Evolutionary conservation across 1,284 basidiomycete genomes (phyloP).

Genomic region (Tylopilus sp.): DNA sequence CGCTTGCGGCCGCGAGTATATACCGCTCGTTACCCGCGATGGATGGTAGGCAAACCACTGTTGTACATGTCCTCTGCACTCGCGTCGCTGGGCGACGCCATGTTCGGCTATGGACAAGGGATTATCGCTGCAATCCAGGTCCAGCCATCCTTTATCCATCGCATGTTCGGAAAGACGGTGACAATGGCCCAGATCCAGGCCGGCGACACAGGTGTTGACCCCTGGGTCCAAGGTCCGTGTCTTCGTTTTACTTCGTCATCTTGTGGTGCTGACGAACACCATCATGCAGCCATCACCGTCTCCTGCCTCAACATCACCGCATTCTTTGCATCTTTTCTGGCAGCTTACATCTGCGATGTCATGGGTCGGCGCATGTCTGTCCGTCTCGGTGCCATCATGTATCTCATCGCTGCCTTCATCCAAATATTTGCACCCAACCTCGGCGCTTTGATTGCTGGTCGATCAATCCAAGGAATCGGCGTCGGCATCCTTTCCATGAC

Average conservation of each 20-base stretch:
- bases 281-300: slow-evolving; percentile 46
- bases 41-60: slow-evolving; percentile 49
- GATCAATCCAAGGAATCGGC: slow-evolving; percentile 46
- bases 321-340: slow-evolving; percentile 42
- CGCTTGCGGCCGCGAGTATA: slow-evolving; percentile 37
- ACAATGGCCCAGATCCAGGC: slow-evolving; percentile 42
- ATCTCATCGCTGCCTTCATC: slow-evolving; percentile 46
- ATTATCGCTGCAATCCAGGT: slow-evolving; percentile 50
- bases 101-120: slow-evolving; percentile 55
- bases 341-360: slow-evolving; percentile 48
- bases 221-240: slow-evolving; percentile 43
- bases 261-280: neutral
- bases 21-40: slow-evolving; percentile 46
- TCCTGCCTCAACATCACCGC: slow-evolving; percentile 51
- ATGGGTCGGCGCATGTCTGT: slow-evolving; percentile 50
- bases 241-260: neutral
- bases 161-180: slow-evolving; percentile 45
- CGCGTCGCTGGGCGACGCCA: slow-evolving; percentile 52
- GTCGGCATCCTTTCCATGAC: slow-evolving; percentile 54
- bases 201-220: slow-evolving; percentile 43
- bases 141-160: slow-evolving; percentile 48
- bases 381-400: slow-evolving; percentile 46
- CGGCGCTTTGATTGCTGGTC: slow-evolving; percentile 41
- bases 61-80: slow-evolving; percentile 49
- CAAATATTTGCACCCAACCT: slow-evolving; percentile 46